Conservation (phyloP, 345 rosid genomes). For the Eucalyptus curtisii region DNA sequence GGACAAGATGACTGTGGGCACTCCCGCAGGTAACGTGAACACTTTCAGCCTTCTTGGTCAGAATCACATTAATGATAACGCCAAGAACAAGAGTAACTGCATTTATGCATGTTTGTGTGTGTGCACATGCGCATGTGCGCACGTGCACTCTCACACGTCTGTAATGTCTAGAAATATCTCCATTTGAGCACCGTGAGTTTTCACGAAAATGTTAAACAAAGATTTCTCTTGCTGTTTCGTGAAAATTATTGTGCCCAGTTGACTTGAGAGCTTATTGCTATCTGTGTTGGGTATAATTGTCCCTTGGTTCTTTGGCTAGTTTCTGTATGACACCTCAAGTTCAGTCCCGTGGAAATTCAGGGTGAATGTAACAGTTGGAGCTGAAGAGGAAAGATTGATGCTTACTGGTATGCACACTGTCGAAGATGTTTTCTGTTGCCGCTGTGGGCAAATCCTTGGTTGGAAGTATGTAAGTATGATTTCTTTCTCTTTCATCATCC, state of each 20-base stretch:
- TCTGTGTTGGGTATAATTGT: not conserved
- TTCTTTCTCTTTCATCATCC: not conserved
- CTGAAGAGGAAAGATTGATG: constrained; percentile 26
- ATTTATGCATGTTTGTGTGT: too few species aligned
- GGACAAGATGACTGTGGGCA: not conserved
- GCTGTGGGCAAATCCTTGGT: constrained; percentile 36
- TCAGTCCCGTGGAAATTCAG: not conserved
- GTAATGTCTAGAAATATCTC: not conserved
- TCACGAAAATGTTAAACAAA: not conserved
- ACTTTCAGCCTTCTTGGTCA: not conserved
- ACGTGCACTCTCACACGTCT: not conserved
- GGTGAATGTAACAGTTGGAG: constrained; percentile 22
- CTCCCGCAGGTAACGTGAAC: not conserved
- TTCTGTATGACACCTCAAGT: not conserved
- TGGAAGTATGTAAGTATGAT: constrained; percentile 31
- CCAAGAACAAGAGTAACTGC: not conserved
- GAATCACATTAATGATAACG: not conserved
- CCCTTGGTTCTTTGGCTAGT: not conserved
- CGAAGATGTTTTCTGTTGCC: constrained; percentile 30
- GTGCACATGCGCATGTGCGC: too few species aligned
- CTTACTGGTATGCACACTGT: constrained; percentile 31
- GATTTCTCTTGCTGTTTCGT: not conserved
- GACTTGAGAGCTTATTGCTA: not conserved
- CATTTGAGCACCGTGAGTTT: not conserved
- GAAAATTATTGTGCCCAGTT: not conserved